phyloP scores from a whole-genome alignment of 306 rosid species.

The Dryas octopetala region DNA sequence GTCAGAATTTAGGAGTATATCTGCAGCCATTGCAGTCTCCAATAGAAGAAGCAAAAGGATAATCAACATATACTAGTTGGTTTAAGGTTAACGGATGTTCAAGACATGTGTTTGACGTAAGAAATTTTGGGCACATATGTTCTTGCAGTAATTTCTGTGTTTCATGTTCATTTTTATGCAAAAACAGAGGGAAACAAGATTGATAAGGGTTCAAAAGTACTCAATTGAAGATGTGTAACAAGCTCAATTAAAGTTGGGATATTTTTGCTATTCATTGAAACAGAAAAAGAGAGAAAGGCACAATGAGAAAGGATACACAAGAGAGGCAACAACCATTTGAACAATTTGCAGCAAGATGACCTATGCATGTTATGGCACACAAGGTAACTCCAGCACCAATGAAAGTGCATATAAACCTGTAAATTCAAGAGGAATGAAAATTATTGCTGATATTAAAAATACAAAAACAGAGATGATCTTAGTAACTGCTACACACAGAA shows the following conservation, averaged over 20 bases:
- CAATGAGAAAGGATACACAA: slow-evolving; percentile 38
- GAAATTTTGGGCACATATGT: too few relatives aligned
- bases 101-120: too few relatives aligned
- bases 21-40: slow-evolving; percentile 43
- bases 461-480: not conserved
- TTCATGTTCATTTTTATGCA: too few relatives aligned
- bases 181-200: too few relatives aligned
- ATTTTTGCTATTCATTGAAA: not conserved
- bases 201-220: too few relatives aligned
- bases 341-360: slow-evolving; percentile 35
- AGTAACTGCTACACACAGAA: not conserved
- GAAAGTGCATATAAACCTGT: slow-evolving; percentile 34
- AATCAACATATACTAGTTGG: slow-evolving; percentile 33
- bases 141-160: too few relatives aligned
- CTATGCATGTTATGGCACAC: slow-evolving; percentile 32
- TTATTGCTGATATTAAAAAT: not conserved
- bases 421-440: slow-evolving; percentile 2
- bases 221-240: too few relatives aligned
- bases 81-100: slow-evolving; percentile 27
- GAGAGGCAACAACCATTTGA: slow-evolving; percentile 39
- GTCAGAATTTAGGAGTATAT: slow-evolving; percentile 35
- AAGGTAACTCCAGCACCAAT: slow-evolving; percentile 33
- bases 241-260: not conserved
- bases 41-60: slow-evolving; percentile 30
- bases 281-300: not conserved